phyloP scores from a whole-genome alignment of 2,329 filamentous ascomycete genomes.

The Fulvia fulva region DNA sequence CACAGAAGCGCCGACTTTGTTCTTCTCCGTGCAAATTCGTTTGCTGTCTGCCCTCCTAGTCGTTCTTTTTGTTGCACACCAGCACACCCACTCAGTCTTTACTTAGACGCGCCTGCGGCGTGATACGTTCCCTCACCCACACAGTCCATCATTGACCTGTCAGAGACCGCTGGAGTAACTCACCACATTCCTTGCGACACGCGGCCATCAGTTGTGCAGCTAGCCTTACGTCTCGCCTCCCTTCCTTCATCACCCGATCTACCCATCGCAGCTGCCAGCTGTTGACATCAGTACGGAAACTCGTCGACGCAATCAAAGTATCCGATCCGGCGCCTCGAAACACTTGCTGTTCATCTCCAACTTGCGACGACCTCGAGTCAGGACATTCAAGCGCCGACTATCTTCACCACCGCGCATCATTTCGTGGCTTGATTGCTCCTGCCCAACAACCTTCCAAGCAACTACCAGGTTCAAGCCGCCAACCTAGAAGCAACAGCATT shows the following conservation, averaged over 20 bases:
- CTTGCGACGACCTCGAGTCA: background rate
- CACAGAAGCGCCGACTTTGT: slow-evolving; percentile 1
- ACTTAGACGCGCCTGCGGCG: slow-evolving; percentile 5
- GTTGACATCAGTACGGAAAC: background rate
- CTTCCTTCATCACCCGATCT: background rate
- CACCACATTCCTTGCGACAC: slow-evolving; percentile 10
- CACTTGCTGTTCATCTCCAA: background rate
- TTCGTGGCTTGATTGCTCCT: background rate
- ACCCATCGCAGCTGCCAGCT: background rate
- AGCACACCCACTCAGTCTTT: slow-evolving; percentile 1
- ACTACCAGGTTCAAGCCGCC: background rate
- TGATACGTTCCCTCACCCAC: slow-evolving; percentile 1
- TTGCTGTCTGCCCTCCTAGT: background rate
- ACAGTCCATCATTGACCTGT: background rate
- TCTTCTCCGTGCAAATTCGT: background rate
- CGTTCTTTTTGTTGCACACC: slow-evolving; percentile 3
- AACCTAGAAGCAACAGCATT: background rate
- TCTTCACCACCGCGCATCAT: background rate
- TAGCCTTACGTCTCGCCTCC: background rate
- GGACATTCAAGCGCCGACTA: background rate
- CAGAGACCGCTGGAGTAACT: background rate
- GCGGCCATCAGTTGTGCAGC: background rate
- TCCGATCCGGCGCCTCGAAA: background rate
- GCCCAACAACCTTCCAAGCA: background rate
- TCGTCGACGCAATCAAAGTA: background rate